Conservation (phyloP, 2,329 filamentous ascomycete genomes). For the Cytospora chrysosperma region DNA sequence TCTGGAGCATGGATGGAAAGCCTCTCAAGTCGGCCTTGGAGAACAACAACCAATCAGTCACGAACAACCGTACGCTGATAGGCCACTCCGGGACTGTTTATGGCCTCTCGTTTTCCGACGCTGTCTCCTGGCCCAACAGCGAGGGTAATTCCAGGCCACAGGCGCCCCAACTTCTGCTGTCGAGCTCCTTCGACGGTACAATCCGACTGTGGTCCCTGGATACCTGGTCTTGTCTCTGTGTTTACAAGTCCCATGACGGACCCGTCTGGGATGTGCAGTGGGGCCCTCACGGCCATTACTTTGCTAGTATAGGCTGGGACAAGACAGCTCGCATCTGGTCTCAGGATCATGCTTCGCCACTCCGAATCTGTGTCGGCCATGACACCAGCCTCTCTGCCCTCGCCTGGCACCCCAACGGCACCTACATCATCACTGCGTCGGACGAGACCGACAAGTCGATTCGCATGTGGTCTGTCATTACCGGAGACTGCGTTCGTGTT, state of each 20-base stretch:
- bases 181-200: conserved; percentile 82
- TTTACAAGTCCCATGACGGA: conserved; percentile 90
- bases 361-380: conserved; percentile 87
- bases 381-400: conserved; percentile 89
- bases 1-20: conserved; percentile 89
- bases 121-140: conserved; percentile 56
- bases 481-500: conserved; percentile 82
- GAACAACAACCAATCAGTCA: conserved; percentile 55
- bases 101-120: conserved; percentile 79
- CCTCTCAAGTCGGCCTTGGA: conserved; percentile 67
- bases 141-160: conserved; percentile 39
- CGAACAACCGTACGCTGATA: conserved; percentile 68
- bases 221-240: conserved; percentile 85
- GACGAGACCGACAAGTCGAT: conserved; percentile 84
- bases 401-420: conserved; percentile 92
- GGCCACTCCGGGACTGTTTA: conserved; percentile 91
- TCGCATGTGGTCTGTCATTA: conserved; percentile 94
- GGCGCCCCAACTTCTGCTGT: conserved; percentile 74
- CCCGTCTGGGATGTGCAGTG: conserved; percentile 87
- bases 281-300: conserved; percentile 95
- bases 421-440: conserved; percentile 90
- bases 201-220: conserved; percentile 92
- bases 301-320: conserved; percentile 82
- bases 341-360: conserved; percentile 86
- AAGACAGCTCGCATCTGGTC: conserved; percentile 89